These are phyloP conservation scores for Eimeria tenella DNA, from an alignment of 169 alveolate genomes.

Conservation along the genomic window DNA sequence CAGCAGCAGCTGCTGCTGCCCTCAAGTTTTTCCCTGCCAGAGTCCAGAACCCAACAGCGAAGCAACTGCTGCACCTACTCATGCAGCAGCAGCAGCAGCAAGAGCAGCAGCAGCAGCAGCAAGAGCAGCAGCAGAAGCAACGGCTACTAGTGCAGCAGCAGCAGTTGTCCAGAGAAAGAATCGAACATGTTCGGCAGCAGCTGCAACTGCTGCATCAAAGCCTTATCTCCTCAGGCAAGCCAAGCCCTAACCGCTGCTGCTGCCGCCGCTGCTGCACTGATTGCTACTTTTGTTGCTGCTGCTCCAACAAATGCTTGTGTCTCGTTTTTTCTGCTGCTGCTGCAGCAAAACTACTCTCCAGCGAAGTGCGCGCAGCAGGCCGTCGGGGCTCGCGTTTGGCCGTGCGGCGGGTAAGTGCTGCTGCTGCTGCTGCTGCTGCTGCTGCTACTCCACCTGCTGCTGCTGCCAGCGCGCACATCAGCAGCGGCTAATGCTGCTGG, in stretches of 20 bases:
- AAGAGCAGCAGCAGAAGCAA: constrained; percentile 42
- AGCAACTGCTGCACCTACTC: constrained; percentile 44
- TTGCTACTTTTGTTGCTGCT: neutral
- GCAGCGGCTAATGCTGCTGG: constrained; percentile 21
- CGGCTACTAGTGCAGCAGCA: constrained; percentile 25
- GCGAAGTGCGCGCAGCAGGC: constrained; percentile 28
- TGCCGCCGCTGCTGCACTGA: neutral
- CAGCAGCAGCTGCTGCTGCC: constrained; percentile 68
- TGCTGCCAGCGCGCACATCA: neutral
- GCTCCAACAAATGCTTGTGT: constrained; percentile 47
- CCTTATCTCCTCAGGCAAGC: constrained; percentile 1
- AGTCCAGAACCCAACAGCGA: constrained; percentile 7
- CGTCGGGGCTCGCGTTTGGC: constrained; percentile 53
- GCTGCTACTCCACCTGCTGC: constrained; percentile 7
- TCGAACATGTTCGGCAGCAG: constrained; percentile 63
- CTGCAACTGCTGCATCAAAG: constrained; percentile 54
- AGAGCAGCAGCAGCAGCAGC: neutral
- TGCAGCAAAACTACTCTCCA: constrained; percentile 53
- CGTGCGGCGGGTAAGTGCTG: constrained; percentile 5
- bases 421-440: constrained; percentile 5
- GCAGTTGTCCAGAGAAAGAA: constrained; percentile 9
- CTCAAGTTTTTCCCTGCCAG: constrained; percentile 28
- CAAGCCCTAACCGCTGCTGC: neutral
- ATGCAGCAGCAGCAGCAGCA: constrained; percentile 43
- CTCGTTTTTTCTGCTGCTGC: constrained; percentile 31